These are phyloP conservation scores for Fonsecaea nubica DNA, from an alignment of 2,329 filamentous ascomycete species.

Conservation along the genomic window DNA sequence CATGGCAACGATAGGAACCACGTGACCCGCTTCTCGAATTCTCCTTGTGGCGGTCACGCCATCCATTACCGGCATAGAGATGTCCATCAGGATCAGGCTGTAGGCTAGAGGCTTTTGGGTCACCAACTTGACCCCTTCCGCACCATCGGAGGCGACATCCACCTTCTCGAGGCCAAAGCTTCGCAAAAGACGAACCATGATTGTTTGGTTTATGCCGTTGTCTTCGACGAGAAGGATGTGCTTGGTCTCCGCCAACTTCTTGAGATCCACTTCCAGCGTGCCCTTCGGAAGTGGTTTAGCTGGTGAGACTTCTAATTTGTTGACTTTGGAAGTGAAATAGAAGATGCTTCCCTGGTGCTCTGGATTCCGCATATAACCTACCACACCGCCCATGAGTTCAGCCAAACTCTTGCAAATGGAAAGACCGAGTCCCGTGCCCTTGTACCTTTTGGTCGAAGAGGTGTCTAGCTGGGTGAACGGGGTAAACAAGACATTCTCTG, in stretches of 20 bases:
- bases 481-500: constrained; percentile 58
- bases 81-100: constrained; percentile 41
- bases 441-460: constrained; percentile 60
- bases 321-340: constrained; percentile 40
- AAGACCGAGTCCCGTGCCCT: constrained; percentile 63
- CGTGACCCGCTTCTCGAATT: constrained; percentile 41
- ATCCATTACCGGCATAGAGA: constrained; percentile 49
- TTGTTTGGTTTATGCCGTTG: constrained; percentile 52
- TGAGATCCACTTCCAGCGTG: constrained; percentile 44
- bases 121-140: constrained; percentile 72
- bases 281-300: constrained; percentile 35
- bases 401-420: constrained; percentile 64
- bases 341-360: constrained; percentile 40
- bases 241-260: constrained; percentile 49
- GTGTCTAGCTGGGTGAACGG: constrained; percentile 64
- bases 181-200: constrained; percentile 65
- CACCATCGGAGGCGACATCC: constrained; percentile 77
- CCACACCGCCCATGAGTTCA: constrained; percentile 63
- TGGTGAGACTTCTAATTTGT: constrained; percentile 26
- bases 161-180: constrained; percentile 62
- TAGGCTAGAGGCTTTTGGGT: constrained; percentile 73
- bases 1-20: constrained; percentile 43
- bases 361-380: constrained; percentile 51
- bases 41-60: constrained; percentile 44
- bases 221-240: constrained; percentile 52